Percentiles rank a stretch among this genome's conserved stretches.
These are phyloP conservation scores for Galium porrigens DNA, from an alignment of 305 asterid species.

Conservation along the genomic window DNA sequence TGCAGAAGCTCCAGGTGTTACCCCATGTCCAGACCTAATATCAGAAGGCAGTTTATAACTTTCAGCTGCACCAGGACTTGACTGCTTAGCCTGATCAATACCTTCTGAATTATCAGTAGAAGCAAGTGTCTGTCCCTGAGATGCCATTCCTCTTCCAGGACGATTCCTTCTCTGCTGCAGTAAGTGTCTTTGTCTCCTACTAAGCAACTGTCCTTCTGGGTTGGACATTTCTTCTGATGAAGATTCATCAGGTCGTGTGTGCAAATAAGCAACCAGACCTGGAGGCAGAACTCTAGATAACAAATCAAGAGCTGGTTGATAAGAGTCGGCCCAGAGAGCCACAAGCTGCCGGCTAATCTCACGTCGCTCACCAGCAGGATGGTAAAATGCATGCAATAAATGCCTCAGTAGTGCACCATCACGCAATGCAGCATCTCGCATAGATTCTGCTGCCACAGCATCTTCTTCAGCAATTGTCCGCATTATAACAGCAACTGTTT, in stretches of 20 bases:
- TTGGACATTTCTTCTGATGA: constrained; percentile 49
- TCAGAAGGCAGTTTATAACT: constrained; percentile 35
- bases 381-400: constrained; percentile 84
- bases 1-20: constrained; percentile 28
- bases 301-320: constrained; percentile 95
- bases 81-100: constrained; percentile 34
- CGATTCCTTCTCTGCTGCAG: constrained; percentile 78
- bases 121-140: constrained; percentile 40
- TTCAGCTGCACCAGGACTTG: constrained; percentile 36
- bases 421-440: constrained; percentile 98
- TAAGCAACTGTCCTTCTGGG: constrained; percentile 65
- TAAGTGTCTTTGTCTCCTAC: constrained; percentile 73
- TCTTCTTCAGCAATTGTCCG: constrained; percentile 99
- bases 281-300: constrained; percentile 95
- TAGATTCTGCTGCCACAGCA: constrained; percentile 99
- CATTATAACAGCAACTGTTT: constrained; percentile 90
- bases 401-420: constrained; percentile 97
- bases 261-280: constrained; percentile 94
- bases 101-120: constrained; percentile 40
- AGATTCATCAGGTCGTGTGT: constrained; percentile 55
- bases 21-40: constrained; percentile 29
- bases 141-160: constrained; percentile 49
- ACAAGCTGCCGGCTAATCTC: constrained; percentile 98
- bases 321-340: constrained; percentile 98
- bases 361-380: constrained; percentile 85